These are phyloP conservation scores for Coniferiporia weirii DNA, from an alignment of 1,284 basidiomycete species.

Conservation along the genomic window DNA sequence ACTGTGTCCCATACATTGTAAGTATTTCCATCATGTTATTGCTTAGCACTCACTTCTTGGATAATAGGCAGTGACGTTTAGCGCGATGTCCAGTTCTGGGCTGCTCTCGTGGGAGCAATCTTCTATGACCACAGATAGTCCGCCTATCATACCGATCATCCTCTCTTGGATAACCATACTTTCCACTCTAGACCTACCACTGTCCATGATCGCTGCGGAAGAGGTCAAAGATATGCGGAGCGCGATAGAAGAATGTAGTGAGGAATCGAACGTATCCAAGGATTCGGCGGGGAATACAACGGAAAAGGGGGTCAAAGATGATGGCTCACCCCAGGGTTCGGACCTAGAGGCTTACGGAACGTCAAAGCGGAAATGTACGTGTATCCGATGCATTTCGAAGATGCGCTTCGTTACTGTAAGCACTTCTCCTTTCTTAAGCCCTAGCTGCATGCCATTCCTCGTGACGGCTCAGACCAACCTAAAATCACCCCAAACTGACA, in stretches of 20 bases:
- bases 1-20: neutral
- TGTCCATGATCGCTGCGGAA: neutral
- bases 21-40: neutral
- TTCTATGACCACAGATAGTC: neutral
- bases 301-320: neutral
- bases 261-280: neutral
- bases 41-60: neutral
- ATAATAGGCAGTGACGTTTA: neutral
- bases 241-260: neutral
- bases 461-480: no score
- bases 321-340: neutral
- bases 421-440: neutral
- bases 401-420: neutral
- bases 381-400: neutral
- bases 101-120: slow-evolving; percentile 4
- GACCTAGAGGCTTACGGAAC: neutral
- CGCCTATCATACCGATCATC: neutral
- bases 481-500: no score
- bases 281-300: neutral
- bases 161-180: neutral
- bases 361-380: neutral
- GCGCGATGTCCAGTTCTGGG: neutral
- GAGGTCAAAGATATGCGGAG: neutral
- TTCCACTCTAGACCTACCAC: neutral
- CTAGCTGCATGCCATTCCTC: no score